Evolutionary conservation across 2,329 filamentous ascomycete species (phyloP).

Genomic region (Apiospora koreana): DNA sequence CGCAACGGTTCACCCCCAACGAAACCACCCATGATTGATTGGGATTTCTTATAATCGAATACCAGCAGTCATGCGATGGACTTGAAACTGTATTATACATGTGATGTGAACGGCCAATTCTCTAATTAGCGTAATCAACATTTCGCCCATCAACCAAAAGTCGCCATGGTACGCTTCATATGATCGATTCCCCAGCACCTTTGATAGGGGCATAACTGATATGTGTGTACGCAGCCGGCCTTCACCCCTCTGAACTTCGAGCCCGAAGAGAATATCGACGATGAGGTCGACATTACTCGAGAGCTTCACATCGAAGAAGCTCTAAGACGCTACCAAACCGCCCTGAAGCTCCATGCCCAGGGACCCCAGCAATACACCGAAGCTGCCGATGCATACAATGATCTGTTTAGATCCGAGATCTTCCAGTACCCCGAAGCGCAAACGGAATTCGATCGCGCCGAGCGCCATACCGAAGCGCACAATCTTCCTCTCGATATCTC

Average conservation of each 20-base stretch:
- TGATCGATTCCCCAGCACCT: not conserved
- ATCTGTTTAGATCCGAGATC: slow-evolving; percentile 87
- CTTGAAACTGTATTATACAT: not conserved
- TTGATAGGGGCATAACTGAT: not conserved
- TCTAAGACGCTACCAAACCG: slow-evolving; percentile 88
- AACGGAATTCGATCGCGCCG: slow-evolving; percentile 79
- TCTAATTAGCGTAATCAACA: not conserved
- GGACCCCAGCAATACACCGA: slow-evolving; percentile 74
- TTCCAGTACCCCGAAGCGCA: slow-evolving; percentile 88
- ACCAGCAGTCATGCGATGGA: not conserved
- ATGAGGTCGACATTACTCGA: slow-evolving; percentile 92
- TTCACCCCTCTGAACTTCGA: slow-evolving; percentile 94
- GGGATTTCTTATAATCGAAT: not conserved
- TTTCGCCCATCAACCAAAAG: not conserved
- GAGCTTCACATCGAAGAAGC: slow-evolving; percentile 97
- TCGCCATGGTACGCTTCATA: not conserved
- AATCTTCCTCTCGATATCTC: slow-evolving; percentile 48
- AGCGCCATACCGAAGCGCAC: slow-evolving; percentile 51
- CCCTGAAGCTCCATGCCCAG: slow-evolving; percentile 88
- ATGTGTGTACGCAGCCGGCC: slow-evolving; percentile 43
- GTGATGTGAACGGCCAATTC: not conserved
- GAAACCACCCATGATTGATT: not conserved
- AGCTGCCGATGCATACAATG: slow-evolving; percentile 78
- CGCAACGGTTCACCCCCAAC: not conserved
- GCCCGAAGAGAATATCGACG: slow-evolving; percentile 84